Evolutionary conservation across 2,329 filamentous ascomycete species (phyloP).

Genomic region (Orbilia oligospora): DNA sequence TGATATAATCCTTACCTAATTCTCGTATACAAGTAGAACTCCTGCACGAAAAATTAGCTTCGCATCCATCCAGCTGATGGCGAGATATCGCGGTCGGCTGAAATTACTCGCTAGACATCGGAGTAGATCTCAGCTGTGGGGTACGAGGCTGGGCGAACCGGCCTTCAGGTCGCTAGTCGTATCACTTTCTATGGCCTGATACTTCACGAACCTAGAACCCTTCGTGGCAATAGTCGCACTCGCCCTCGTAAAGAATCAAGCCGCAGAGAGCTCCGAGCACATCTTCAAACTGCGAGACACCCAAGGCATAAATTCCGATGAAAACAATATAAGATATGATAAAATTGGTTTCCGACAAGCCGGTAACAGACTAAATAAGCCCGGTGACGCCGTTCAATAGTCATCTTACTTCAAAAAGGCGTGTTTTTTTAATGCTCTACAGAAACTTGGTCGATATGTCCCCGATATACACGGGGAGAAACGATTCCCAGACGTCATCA

Average conservation of each 20-base stretch:
- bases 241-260: neutral
- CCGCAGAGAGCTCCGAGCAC: neutral
- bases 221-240: neutral
- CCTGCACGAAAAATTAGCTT: constrained; percentile 6
- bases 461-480: constrained; percentile 34
- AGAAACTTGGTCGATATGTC: constrained; percentile 6
- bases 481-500: constrained; percentile 25
- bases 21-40: neutral
- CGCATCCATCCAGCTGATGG: neutral
- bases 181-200: neutral
- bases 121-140: neutral
- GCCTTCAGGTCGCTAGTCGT: neutral
- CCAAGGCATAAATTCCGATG: neutral
- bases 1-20: constrained; percentile 11
- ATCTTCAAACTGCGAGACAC: neutral
- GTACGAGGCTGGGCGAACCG: neutral
- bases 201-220: neutral
- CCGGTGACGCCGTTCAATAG: neutral
- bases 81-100: neutral
- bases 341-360: neutral
- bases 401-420: neutral
- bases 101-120: neutral
- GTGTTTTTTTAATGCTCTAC: neutral
- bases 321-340: neutral
- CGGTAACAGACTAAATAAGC: neutral